Evolutionary conservation across 345 rosid species (phyloP), one percentile per base, ranked within the genome.

Genomic region (Hirschfeldia incana): DNA sequence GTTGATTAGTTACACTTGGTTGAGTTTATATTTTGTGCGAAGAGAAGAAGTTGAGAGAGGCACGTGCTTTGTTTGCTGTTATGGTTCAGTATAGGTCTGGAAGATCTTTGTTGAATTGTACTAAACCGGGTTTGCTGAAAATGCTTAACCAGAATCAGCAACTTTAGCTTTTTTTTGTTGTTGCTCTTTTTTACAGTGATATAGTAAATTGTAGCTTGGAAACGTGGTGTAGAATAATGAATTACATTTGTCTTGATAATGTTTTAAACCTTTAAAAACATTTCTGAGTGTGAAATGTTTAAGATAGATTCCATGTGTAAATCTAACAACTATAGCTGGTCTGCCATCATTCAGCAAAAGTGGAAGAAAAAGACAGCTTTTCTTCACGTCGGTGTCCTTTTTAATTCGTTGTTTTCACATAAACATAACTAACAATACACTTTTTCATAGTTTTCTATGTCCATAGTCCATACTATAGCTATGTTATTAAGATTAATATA

Each of bases 41-140:
- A 77, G 85, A 86, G 83, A 77, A 83, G 34, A 83, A 80, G 75
- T 80, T 87, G 66, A 51, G 71, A 63, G 88, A 89, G 71, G 90
- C 88, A 80, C 60, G 78, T 57, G 64, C 71, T 62, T 78, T 84
- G 59, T 80, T 78, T 69, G 77, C 79, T 79, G 67, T 78, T 33
- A 72, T 89, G 87, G 67, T 34, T 57, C 33, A 30, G 33, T 21
- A 21, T 21, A 21, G 21, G 68, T 84, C 83, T 61, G 84, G 85
- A 34, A 81, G 68, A 74, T 73, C 79, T 73, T 82, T 44, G n/a
- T 44, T 44, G 15, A 44, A 75, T 74, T 75, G 72, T 69, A 64
- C 75, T 28, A 64, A 75, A 55, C 67, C 67, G 26, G 79, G 39
- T 39, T 69, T 80, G 67, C 69, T 79, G 70, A 69, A 69, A 68